phyloP scores from a whole-genome alignment of 768 basidiomycete species.

The Trametes coccinea region DNA sequence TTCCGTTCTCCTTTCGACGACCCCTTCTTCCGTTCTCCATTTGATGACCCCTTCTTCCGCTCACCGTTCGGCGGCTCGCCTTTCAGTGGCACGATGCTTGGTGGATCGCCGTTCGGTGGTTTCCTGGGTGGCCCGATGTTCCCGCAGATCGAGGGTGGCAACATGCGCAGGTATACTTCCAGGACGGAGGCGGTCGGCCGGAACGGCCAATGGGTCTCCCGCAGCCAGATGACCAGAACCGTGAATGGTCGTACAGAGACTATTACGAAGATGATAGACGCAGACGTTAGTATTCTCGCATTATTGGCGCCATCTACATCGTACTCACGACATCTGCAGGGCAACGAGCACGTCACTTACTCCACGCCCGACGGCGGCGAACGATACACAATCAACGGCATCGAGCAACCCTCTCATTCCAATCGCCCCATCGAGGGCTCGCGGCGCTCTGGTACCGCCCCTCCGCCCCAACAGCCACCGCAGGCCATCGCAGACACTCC shows the following conservation, averaged over 20 bases:
- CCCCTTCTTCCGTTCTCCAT: conserved; percentile 17
- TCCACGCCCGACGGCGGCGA: conserved; percentile 72
- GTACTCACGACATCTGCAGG: conserved; percentile 43
- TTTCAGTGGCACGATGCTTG: conserved; percentile 14
- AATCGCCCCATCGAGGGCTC: conserved; percentile 6
- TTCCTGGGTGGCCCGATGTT: conserved; percentile 18
- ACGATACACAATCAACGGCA: conserved; percentile 66
- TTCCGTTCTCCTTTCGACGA: conserved; percentile 17
- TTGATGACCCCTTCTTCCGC: conserved; percentile 7
- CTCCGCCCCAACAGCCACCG: conserved; percentile 1
- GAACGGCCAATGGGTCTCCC: conserved; percentile 48
- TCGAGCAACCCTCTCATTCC: conserved; percentile 39
- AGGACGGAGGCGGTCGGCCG: conserved; percentile 29
- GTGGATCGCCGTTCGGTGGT: conserved; percentile 13
- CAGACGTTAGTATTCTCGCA: conserved; percentile 45
- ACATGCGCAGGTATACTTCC: conserved; percentile 27
- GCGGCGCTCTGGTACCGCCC: conserved; percentile 4
- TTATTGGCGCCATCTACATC: background rate
- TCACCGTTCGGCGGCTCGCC: conserved; percentile 17
- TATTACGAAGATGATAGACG: conserved; percentile 55
- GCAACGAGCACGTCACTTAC: conserved; percentile 71
- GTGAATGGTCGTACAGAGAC: conserved; percentile 70
- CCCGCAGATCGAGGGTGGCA: conserved; percentile 11
- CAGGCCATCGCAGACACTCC: conserved; percentile 9
- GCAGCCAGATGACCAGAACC: conserved; percentile 56